phyloP scores from a whole-genome alignment of 805 yeast genomes.

The Yarrowia deformans region DNA sequence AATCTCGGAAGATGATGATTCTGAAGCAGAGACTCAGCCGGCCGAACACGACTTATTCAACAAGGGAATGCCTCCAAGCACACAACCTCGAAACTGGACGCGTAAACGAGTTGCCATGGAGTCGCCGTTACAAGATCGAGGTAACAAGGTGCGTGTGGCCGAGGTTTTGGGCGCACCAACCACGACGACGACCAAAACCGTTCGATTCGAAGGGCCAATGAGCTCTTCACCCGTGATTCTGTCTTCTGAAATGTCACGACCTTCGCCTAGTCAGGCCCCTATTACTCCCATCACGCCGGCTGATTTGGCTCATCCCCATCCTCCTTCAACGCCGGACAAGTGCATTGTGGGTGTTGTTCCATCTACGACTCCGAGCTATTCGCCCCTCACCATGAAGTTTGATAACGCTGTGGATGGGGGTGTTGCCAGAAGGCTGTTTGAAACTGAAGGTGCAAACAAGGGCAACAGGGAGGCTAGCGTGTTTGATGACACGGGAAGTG shows the following conservation, averaged over 20 bases:
- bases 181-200: background rate
- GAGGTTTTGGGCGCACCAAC: background rate
- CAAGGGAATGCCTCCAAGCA: slow-evolving; percentile 13
- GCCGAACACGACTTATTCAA: background rate
- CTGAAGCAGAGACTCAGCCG: slow-evolving; percentile 4
- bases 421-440: slow-evolving; percentile 24
- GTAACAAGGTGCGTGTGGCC: background rate
- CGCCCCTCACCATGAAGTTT: slow-evolving; percentile 16
- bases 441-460: background rate
- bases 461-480: background rate
- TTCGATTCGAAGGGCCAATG: slow-evolving; percentile 6
- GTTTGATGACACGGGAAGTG: background rate
- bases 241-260: slow-evolving; percentile 12
- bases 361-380: slow-evolving; percentile 24
- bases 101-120: slow-evolving; percentile 4
- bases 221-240: slow-evolving; percentile 16
- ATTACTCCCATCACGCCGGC: slow-evolving; percentile 27
- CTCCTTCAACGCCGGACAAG: slow-evolving; percentile 20
- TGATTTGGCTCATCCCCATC: background rate
- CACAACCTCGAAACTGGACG: slow-evolving; percentile 11
- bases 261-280: slow-evolving; percentile 14
- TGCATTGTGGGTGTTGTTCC: slow-evolving; percentile 7
- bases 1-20: background rate
- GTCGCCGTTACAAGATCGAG: slow-evolving; percentile 6
- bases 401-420: slow-evolving; percentile 6